Percentiles rank a stretch among this genome's conserved stretches.
These are phyloP conservation scores for Plasmodiophora brassicae DNA, from an alignment of 208 protist species.

Conservation along the genomic window DNA sequence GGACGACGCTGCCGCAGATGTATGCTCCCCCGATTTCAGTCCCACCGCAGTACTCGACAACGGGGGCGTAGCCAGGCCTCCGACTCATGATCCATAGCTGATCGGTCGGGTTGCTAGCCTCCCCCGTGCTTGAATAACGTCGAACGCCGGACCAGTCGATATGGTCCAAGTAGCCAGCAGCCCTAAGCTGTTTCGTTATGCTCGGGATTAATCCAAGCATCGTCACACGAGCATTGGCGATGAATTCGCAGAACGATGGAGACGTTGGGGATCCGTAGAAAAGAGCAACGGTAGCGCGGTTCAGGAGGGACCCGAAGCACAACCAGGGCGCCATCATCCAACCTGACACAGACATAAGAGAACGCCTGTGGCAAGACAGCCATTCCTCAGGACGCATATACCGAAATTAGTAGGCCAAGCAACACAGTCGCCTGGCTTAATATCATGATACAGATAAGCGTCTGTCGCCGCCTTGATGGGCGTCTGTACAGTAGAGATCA, in stretches of 20 bases:
- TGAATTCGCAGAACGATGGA: neutral
- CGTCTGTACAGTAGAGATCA: no score
- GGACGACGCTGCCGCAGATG: neutral
- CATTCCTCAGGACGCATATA: neutral
- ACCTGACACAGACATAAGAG: neutral
- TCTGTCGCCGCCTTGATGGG: neutral
- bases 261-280: slow-evolving; percentile 28
- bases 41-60: slow-evolving; percentile 34
- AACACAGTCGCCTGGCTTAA: slow-evolving; percentile 6
- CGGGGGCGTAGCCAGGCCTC: neutral
- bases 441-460: slow-evolving; percentile 31
- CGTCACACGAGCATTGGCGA: neutral
- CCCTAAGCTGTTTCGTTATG: neutral
- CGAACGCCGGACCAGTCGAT: neutral
- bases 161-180: neutral
- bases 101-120: neutral
- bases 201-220: slow-evolving; percentile 12
- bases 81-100: slow-evolving; percentile 15
- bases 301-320: neutral
- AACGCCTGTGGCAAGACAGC: no score
- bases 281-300: neutral
- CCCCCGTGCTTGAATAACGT: neutral
- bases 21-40: slow-evolving; percentile 34
- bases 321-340: slow-evolving; percentile 37
- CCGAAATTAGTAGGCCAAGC: slow-evolving; percentile 36